Conservation (phyloP, 345 rosid genomes). For the Salix purpurea region DNA sequence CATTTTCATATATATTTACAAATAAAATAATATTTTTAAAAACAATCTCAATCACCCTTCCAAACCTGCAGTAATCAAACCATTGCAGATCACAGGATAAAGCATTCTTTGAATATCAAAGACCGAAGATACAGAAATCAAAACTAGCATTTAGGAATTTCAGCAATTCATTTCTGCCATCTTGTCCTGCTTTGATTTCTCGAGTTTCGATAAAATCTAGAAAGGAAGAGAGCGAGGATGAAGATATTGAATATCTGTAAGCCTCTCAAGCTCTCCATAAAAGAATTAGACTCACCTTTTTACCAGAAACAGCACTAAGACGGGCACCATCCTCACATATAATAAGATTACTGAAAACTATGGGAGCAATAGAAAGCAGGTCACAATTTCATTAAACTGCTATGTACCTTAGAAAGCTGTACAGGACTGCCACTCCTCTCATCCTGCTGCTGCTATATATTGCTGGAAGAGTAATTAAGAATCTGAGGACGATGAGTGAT, state of each 20-base stretch:
- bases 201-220: slow-evolving; percentile 84
- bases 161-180: slow-evolving; percentile 79
- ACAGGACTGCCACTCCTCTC: slow-evolving; percentile 78
- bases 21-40: too few species aligned
- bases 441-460: slow-evolving; percentile 67
- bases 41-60: too few species aligned
- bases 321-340: slow-evolving; percentile 57
- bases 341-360: neutral
- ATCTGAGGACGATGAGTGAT: slow-evolving; percentile 27
- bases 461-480: slow-evolving; percentile 37
- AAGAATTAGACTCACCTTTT: slow-evolving; percentile 47
- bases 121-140: slow-evolving; percentile 21
- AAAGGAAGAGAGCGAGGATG: slow-evolving; percentile 2
- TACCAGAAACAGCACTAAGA: slow-evolving; percentile 96
- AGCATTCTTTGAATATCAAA: neutral
- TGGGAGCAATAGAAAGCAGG: neutral
- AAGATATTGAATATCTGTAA: neutral
- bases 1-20: too few species aligned
- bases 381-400: neutral
- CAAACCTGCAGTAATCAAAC: neutral
- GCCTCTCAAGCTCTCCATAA: neutral
- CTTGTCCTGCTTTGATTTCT: slow-evolving; percentile 93
- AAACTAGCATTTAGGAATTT: slow-evolving; percentile 95
- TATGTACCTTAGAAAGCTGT: slow-evolving; percentile 80
- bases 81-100: neutral